phyloP scores from a whole-genome alignment of 75 land plant species.

The Pinus taeda region DNA sequence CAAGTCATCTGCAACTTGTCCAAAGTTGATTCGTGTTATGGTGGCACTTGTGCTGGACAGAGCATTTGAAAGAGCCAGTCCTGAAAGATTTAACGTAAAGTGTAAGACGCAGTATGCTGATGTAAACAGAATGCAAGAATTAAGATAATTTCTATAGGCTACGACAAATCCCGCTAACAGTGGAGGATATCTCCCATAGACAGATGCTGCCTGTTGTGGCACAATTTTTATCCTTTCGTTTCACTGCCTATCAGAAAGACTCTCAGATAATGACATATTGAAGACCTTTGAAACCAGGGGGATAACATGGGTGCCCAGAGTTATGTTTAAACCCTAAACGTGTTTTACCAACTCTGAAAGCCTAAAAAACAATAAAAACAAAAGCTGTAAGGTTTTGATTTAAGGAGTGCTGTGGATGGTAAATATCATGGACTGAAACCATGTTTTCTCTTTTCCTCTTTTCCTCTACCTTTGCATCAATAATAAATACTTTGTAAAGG shows the following conservation, averaged over 20 bases:
- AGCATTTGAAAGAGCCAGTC: not conserved
- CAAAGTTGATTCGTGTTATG: constrained; percentile 71
- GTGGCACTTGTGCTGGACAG: not conserved
- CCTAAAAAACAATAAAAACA: not conserved
- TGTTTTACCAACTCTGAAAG: not conserved
- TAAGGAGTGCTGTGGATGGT: not conserved
- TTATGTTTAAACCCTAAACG: not conserved
- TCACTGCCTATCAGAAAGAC: not conserved
- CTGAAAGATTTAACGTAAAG: not conserved
- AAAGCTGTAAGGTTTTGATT: not conserved
- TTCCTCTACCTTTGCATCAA: no score
- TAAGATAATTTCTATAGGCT: not conserved
- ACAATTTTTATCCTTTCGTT: no score
- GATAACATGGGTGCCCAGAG: not conserved
- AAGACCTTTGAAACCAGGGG: not conserved
- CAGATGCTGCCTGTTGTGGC: not conserved
- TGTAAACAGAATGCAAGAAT: not conserved
- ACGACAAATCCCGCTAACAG: not conserved
- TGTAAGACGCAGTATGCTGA: not conserved
- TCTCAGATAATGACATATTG: not conserved
- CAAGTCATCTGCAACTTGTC: constrained; percentile 69
- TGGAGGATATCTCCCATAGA: no score
- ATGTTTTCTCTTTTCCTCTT: no score
- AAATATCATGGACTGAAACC: no score
- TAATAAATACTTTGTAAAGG: no score